Conservation (phyloP, 1,284 basidiomycete species). For the Cryptococcus sp. region DNA sequence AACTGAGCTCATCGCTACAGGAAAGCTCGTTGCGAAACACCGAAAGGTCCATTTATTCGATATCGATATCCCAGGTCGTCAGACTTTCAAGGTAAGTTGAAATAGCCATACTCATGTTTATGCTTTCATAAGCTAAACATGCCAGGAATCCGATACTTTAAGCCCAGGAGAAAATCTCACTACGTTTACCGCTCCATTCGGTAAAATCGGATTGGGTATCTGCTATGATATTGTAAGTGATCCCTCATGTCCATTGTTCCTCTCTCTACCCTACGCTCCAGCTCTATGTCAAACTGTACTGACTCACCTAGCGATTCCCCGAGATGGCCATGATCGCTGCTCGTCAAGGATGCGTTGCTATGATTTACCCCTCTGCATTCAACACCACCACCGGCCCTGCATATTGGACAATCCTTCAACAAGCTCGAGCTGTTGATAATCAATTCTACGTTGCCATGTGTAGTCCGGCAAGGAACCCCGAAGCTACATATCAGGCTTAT, state of each 20-base stretch:
- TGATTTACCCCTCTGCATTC: conserved; percentile 74
- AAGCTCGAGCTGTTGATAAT: conserved; percentile 87
- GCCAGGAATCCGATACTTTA: conserved; percentile 87
- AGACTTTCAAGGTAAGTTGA: conserved; percentile 78
- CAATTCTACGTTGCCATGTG: conserved; percentile 94
- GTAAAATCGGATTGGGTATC: conserved; percentile 49
- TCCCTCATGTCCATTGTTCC: background rate
- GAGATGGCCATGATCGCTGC: conserved; percentile 90
- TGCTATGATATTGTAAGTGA: conserved; percentile 51
- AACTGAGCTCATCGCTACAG: conserved; percentile 47
- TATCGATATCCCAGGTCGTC: conserved; percentile 94
- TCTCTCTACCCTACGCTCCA: background rate
- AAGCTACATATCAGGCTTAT: conserved; percentile 81
- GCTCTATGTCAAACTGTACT: background rate
- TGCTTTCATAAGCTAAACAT: background rate
- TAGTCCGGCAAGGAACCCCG: conserved; percentile 83
- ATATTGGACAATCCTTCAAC: conserved; percentile 91
- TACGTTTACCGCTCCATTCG: conserved; percentile 74
- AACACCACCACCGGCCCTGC: conserved; percentile 83
- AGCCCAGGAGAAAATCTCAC: conserved; percentile 73
- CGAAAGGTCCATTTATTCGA: conserved; percentile 97
- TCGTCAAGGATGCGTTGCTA: conserved; percentile 77
- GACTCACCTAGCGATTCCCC: conserved; percentile 65
- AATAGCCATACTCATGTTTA: background rate
- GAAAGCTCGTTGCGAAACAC: conserved; percentile 79